Conservation (phyloP, 1,139 yeast genomes). For the Geotrichum carabidarum region DNA sequence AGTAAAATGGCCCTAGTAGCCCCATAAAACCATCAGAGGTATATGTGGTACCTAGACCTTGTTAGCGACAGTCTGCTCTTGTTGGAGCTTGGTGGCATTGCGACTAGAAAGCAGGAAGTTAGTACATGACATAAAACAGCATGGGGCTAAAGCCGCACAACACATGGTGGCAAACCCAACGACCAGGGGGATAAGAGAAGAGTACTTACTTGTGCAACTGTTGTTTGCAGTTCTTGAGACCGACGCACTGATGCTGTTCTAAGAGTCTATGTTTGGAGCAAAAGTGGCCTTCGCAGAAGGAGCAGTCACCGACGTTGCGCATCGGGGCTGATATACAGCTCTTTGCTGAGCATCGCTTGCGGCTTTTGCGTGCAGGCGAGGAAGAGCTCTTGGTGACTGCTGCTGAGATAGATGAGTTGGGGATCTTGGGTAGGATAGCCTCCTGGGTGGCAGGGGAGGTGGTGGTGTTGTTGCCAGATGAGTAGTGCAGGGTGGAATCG, state of each 20-base stretch:
- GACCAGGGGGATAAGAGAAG: neutral
- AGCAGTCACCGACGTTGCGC: slow-evolving; percentile 84
- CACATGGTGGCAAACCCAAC: neutral
- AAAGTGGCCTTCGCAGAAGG: slow-evolving; percentile 77
- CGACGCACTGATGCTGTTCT: slow-evolving; percentile 79
- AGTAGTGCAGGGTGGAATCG: slow-evolving; percentile 69
- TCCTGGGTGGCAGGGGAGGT: slow-evolving; percentile 47
- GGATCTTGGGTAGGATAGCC: slow-evolving; percentile 7
- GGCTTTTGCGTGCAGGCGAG: slow-evolving; percentile 43
- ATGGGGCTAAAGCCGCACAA: neutral
- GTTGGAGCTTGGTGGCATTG: slow-evolving; percentile 42
- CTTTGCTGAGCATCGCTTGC: slow-evolving; percentile 58
- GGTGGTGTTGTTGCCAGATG: slow-evolving; percentile 49
- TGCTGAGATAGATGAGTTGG: slow-evolving; percentile 15
- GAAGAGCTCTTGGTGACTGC: slow-evolving; percentile 22
- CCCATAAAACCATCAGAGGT: neutral
- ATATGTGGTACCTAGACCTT: slow-evolving; percentile 32
- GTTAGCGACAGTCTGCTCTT: slow-evolving; percentile 44
- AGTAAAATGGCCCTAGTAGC: neutral
- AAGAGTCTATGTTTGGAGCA: slow-evolving; percentile 83
- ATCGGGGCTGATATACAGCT: slow-evolving; percentile 63
- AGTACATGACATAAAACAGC: neutral
- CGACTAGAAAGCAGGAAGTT: slow-evolving; percentile 25
- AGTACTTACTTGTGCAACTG: slow-evolving; percentile 53
- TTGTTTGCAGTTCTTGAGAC: slow-evolving; percentile 75